Base-by-base conservation (phyloP, 495 filamentous ascomycete species). In the Penicillium macrosclerotiorum region DNA sequence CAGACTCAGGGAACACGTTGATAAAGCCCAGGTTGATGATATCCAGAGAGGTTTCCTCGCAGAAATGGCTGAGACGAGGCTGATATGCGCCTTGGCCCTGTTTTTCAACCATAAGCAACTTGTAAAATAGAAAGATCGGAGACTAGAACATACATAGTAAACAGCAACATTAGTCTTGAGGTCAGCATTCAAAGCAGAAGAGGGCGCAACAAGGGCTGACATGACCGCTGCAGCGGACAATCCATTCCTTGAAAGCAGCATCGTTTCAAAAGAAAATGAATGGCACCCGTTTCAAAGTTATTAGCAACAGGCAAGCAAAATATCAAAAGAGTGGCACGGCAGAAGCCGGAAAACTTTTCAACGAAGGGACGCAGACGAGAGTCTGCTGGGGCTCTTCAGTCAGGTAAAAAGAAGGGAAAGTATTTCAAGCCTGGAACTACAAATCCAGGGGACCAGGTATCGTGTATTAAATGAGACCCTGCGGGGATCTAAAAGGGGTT, bases 21-120 rank as follows among this genome's bases (percentile, higher is more conserved):
- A 88, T 67, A 58, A 89, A 90, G 0, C 69, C 83, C 22, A 89
- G 50, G 36, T 79, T 77, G 55, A 90, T 82, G 35, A 90, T 79
- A 52, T 89, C 86, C 43, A 85, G 67, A 8, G 62, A 68, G 0
- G 74, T 58, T 30, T 84, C 71, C 17, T 75, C 54, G 62, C 85
- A 88, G 52, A 81, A 81, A 26, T 75, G 67, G 18, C 60, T 54
- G 1, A 89, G 72, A 17, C 71, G 71, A 19, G 52, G 43, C 38
- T 77, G 74, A 34, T 64, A 29, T 8, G 38, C 33, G 42, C 74
- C 74, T 74, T 77, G 74, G 11, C 60, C 81, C 81, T 85, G 42
- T n/a, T n/a, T 42, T 23, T 26, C 23, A 1, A 47, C 8, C 19
- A 31, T 45, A n/a, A 47, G 42, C 32, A 36, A 23, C 20, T 32